phyloP scores from a whole-genome alignment of 1,139 yeast genomes.

The Geotrichum macrosporum region DNA sequence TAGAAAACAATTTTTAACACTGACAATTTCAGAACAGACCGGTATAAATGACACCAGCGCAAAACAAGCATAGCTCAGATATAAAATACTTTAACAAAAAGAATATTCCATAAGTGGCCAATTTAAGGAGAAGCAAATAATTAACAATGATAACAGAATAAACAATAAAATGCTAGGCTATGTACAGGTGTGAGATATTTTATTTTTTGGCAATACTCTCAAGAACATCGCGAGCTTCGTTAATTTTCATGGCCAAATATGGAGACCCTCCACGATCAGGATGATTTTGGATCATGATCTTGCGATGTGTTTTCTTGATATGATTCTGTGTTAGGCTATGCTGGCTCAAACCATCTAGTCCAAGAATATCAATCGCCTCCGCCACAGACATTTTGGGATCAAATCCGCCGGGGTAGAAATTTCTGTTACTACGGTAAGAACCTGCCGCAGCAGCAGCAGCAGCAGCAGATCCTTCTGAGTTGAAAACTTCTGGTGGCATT shows the following conservation, averaged over 20 bases:
- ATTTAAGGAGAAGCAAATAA: no score
- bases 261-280: constrained; percentile 77
- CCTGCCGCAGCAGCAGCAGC: constrained; percentile 22
- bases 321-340: constrained; percentile 32
- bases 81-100: no score
- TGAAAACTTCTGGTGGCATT: constrained; percentile 36
- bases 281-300: constrained; percentile 63
- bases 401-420: constrained; percentile 37
- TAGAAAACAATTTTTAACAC: no score
- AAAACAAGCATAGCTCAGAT: no score
- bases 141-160: no score
- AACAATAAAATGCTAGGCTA: not conserved
- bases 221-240: constrained; percentile 65
- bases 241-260: constrained; percentile 66
- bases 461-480: constrained; percentile 22
- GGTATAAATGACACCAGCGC: no score
- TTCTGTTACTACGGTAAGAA: constrained; percentile 19
- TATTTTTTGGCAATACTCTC: constrained; percentile 36
- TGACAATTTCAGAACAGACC: no score
- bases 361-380: constrained; percentile 38
- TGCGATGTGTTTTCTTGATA: constrained; percentile 55
- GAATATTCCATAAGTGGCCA: no score
- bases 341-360: constrained; percentile 26
- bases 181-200: not conserved
- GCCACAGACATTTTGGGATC: constrained; percentile 35